phyloP scores from a whole-genome alignment of 257 asterid genomes.

The Nemophila menziesii region DNA sequence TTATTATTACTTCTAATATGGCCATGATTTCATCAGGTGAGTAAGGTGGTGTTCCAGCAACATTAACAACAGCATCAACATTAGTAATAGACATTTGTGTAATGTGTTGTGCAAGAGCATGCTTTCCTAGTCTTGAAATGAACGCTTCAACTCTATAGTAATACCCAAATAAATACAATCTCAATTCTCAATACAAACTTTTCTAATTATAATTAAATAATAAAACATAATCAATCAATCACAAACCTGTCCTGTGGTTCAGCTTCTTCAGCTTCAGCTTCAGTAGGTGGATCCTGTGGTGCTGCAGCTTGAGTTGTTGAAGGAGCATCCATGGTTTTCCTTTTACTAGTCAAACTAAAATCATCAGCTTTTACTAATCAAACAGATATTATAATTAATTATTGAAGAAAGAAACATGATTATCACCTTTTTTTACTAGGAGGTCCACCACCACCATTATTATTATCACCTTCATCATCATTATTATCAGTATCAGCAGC shows the following conservation, averaged over 20 bases:
- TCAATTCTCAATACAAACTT: too few species aligned
- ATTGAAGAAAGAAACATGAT: too few species aligned
- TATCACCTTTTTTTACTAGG: constrained; percentile 36
- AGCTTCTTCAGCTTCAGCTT: constrained; percentile 34
- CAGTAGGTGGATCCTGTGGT: constrained; percentile 18
- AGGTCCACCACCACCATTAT: constrained; percentile 23
- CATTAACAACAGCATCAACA: constrained; percentile 59
- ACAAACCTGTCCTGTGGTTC: constrained; percentile 52
- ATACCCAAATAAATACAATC: not conserved
- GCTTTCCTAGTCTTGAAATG: constrained; percentile 53
- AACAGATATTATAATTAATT: too few species aligned
- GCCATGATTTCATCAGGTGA: constrained; percentile 52
- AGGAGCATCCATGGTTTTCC: not conserved
- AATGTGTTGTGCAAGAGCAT: constrained; percentile 56
- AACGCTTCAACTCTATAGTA: constrained; percentile 64
- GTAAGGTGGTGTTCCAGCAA: constrained; percentile 43
- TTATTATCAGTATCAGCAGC: constrained; percentile 36
- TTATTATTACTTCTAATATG: constrained; percentile 48
- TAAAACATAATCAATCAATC: not conserved
- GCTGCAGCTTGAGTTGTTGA: too few species aligned
- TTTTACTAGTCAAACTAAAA: too few species aligned
- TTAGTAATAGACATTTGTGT: constrained; percentile 64
- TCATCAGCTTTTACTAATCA: too few species aligned
- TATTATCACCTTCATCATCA: constrained; percentile 14
- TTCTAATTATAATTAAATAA: not conserved